Conservation (phyloP, 768 basidiomycete genomes). For the Lanmaoa rubissima region DNA sequence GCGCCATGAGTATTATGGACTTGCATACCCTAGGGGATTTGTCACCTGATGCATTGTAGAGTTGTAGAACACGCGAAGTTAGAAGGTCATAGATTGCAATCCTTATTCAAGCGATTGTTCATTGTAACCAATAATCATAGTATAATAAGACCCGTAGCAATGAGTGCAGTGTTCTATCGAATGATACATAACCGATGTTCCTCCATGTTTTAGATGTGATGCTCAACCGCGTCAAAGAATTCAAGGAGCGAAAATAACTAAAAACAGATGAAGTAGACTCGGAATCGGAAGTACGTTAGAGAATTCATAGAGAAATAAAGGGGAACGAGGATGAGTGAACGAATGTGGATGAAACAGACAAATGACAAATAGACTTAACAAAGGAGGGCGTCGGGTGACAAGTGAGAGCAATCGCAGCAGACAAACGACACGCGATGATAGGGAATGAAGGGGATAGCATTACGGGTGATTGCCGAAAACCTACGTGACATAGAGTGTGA, state of each 20-base stretch:
- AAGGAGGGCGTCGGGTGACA: constrained; percentile 1
- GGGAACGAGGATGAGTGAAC: constrained; percentile 16
- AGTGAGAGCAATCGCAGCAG: constrained; percentile 14
- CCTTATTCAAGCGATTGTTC: not conserved
- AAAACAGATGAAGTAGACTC: constrained; percentile 9
- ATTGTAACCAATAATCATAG: constrained; percentile 24
- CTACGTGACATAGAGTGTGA: constrained; percentile 79
- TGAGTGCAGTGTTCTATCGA: constrained; percentile 36
- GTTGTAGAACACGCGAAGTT: not conserved
- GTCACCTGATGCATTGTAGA: constrained; percentile 67
- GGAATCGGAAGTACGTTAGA: constrained; percentile 16
- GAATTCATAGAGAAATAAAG: constrained; percentile 10
- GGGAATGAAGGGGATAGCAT: not conserved
- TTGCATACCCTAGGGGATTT: constrained; percentile 61
- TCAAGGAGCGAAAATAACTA: constrained; percentile 13
- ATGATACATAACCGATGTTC: constrained; percentile 36
- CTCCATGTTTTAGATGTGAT: constrained; percentile 34
- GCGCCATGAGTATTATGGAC: constrained; percentile 57
- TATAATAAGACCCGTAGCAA: constrained; percentile 32
- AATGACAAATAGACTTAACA: constrained; percentile 10
- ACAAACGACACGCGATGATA: constrained; percentile 2
- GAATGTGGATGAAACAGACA: constrained; percentile 22
- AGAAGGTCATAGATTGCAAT: not conserved
- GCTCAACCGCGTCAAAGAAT: constrained; percentile 19
- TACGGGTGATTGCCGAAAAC: not conserved